Evolutionary conservation across 768 basidiomycete species (phyloP), one percentile per base, ranked within the genome.

Genomic region (Psilocybe azurescens): DNA sequence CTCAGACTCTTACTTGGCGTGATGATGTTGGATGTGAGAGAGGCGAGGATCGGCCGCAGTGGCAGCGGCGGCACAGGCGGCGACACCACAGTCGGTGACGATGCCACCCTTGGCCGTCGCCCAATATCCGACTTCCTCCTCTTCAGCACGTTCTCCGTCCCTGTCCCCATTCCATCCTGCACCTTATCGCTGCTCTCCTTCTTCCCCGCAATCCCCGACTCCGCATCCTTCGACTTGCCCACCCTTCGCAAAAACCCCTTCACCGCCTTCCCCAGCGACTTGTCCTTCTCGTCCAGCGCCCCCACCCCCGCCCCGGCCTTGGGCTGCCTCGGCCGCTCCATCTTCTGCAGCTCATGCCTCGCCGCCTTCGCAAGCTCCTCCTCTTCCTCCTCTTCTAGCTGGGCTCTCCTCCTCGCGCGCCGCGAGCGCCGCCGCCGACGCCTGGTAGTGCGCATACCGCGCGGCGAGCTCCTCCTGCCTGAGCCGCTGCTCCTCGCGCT

Each of bases 161-260:
- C 41, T 3, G 7, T 11, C 11, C 11, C 33, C 3, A 62, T 65
- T 38, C 57, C 67, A 36, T 65, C 61, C 16, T 48, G 60, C 20
- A 38, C 61, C 32, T 51, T 54, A 49, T 60, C 69, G 62, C 47
- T 69, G 52, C 77, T 71, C 71, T 77, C 81, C 51, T 73, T 62
- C 49, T 29, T 46, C 18, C 29, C 41, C 32, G 20, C 33, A 36
- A 36, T 7, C 13, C 33, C 39, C 5, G 29, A 51, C 13, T 60
- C 60, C 13, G 33, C 32, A 39, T 61, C 56, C 36, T 55, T 52
- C 28, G 58, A 48, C 24, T 30, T 49, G 57, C 79, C 79, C 55
- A 86, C 73, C 69, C 77, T 81, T 68, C 73, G 79, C 86, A 85
- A 87, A 30, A 87, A 65, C 44, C 74, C 83, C 70, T 82, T 86